These are phyloP conservation scores for Globisporangium radiosum DNA, from an alignment of 352 stramenopile species.

Conservation along the genomic window DNA sequence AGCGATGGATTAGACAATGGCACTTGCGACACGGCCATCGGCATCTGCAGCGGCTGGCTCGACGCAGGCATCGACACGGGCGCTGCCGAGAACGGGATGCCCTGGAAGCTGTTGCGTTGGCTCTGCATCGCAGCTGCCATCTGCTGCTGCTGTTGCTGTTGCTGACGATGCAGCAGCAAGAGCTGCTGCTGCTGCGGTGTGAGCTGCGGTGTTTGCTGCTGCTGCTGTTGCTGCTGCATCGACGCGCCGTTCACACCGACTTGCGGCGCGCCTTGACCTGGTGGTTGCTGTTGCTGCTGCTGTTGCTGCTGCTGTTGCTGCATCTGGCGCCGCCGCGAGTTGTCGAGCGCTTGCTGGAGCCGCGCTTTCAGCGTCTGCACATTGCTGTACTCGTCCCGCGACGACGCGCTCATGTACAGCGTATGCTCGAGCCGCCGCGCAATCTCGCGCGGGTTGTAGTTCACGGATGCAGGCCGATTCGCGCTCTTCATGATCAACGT, in stretches of 20 bases:
- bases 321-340: slow-evolving; percentile 72
- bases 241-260: slow-evolving; percentile 2
- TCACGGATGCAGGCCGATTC: slow-evolving; percentile 78
- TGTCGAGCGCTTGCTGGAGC: slow-evolving; percentile 81
- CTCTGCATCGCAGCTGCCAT: slow-evolving; percentile 61
- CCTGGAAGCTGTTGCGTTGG: slow-evolving; percentile 55
- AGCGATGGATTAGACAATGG: slow-evolving; percentile 9
- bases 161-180: slow-evolving; percentile 46
- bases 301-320: slow-evolving; percentile 51
- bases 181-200: slow-evolving; percentile 49
- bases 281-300: slow-evolving; percentile 38
- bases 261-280: slow-evolving; percentile 20
- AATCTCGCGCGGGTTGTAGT: slow-evolving; percentile 87
- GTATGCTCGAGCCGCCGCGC: slow-evolving; percentile 78
- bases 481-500: slow-evolving; percentile 88
- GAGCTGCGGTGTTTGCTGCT: slow-evolving; percentile 31
- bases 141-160: slow-evolving; percentile 59
- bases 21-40: slow-evolving; percentile 37
- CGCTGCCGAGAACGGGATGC: slow-evolving; percentile 46
- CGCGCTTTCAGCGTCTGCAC: slow-evolving; percentile 79
- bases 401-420: slow-evolving; percentile 80
- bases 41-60: slow-evolving; percentile 57
- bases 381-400: slow-evolving; percentile 84
- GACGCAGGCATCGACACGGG: slow-evolving; percentile 22
- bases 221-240: slow-evolving; percentile 37